Evolutionary conservation across 192 early-diverging fungal genomes (phyloP).

Genomic region (Gorgonomyces haynaldii): DNA sequence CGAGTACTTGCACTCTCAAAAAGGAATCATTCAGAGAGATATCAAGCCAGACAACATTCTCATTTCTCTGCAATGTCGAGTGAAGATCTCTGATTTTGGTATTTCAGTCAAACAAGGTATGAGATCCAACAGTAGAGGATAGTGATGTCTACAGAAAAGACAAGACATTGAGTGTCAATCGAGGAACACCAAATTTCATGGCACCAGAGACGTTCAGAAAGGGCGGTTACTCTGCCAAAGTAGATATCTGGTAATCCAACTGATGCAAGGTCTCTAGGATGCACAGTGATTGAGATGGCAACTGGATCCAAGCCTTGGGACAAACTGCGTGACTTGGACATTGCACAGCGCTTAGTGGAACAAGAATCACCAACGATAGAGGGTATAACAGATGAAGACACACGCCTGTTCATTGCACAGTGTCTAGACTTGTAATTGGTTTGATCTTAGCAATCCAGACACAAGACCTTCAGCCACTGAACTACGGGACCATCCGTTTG

Average conservation of each 20-base stretch:
- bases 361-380: too few relatives aligned
- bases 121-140: conserved; percentile 25
- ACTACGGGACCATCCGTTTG: background rate
- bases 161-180: conserved; percentile 49
- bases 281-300: conserved; percentile 87
- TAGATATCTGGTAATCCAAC: conserved; percentile 86
- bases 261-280: too few relatives aligned
- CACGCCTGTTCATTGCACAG: too few relatives aligned
- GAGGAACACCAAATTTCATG: conserved; percentile 90
- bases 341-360: too few relatives aligned
- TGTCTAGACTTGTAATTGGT: too few relatives aligned
- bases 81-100: conserved; percentile 94
- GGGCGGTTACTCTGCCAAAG: conserved; percentile 70
- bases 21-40: conserved; percentile 85
- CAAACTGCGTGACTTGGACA: too few relatives aligned
- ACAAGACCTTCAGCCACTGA: background rate
- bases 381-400: too few relatives aligned
- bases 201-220: conserved; percentile 84
- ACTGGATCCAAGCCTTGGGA: conserved; percentile 78
- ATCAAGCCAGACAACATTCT: conserved; percentile 72
- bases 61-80: conserved; percentile 50
- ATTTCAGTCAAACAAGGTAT: conserved; percentile 65
- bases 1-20: conserved; percentile 71
- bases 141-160: conserved; percentile 21
- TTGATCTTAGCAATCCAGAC: too few relatives aligned